Base-by-base conservation (phyloP, 768 basidiomycete species). In the Tricholoma bakamatsutake region DNA sequence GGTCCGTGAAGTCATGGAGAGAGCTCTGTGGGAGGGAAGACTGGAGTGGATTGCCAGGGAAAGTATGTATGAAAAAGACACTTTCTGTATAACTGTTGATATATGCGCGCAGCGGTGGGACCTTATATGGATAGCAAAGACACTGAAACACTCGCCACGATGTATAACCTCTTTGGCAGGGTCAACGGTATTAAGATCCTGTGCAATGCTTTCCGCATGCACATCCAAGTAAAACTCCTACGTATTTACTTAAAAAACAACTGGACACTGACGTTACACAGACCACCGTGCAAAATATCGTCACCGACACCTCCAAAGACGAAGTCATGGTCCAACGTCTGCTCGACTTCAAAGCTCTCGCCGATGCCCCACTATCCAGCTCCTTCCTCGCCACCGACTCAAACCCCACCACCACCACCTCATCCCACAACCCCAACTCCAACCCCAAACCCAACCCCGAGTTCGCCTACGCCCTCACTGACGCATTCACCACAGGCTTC, bases 251-350 rank as follows among this genome's bases (percentile, higher is more conserved):
- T 51, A 6, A 5, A 17, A 46, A 43, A 33, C 43, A 37, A 43
- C 40, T 21, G 53, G 53, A 28, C 7, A 10, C 13, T 13, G 1
- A 17, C 10, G n/a, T 28, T 12, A 6, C 9, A 18, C 60, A 90
- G 89, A 69, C 66, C 27, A 74, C 70, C 0, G 89, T 91, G 1
- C 69, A 76, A 52, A 60, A 64, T n/a, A 85, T 93, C 57, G 87
- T 93, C 56, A 80, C 77, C 47, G 85, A 90, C 62, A 59, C 62
- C 3, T 70, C 71, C 5, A 73, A 71, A 12, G 93, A 93, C 53
- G 90, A 89, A 10, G 74, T 80, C 17, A 93, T 95, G 90, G 85
- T 95, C 3, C 75, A 81, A 17, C 75, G 79, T 17, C 79, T 95
- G 0, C 77, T 93, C 34, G 71, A 80, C 8, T 82, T 90, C 72